Conservation (phyloP, 441 rosid species). For the Rhodomyrtus psidioides region DNA sequence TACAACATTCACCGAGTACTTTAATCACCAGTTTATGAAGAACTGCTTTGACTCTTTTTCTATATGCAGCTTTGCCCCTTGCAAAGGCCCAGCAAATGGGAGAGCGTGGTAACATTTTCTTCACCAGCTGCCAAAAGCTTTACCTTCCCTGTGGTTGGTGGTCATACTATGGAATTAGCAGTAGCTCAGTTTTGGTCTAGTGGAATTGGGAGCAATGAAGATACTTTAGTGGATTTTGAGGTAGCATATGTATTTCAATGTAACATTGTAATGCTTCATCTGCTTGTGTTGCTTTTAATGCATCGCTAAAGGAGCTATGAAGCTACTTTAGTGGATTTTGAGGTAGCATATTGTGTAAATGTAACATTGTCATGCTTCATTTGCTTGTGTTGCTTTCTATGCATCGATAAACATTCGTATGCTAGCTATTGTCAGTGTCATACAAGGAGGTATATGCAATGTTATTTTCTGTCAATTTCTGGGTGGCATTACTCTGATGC, state of each 20-base stretch:
- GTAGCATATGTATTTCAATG: constrained; percentile 26
- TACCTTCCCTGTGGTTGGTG: constrained; percentile 73
- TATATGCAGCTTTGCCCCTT: constrained; percentile 78
- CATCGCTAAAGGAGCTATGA: constrained; percentile 51
- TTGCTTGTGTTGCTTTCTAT: background rate
- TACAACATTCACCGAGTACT: constrained; percentile 17
- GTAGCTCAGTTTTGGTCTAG: constrained; percentile 99
- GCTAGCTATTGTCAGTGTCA: background rate
- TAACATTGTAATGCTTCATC: background rate
- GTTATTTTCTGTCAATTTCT: background rate
- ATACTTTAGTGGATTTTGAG: constrained; percentile 84
- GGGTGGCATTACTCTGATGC: background rate
- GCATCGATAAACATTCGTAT: background rate
- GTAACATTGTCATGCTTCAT: background rate
- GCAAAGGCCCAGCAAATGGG: constrained; percentile 94
- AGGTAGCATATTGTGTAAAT: constrained; percentile 39
- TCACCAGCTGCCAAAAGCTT: constrained; percentile 82
- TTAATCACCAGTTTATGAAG: background rate
- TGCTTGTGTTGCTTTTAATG: background rate
- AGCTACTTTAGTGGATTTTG: constrained; percentile 74
- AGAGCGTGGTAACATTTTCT: constrained; percentile 61
- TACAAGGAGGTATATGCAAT: background rate
- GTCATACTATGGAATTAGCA: constrained; percentile 92
- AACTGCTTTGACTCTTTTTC: constrained; percentile 19
- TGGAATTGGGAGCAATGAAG: constrained; percentile 92